Base-by-base conservation (phyloP, 805 yeast genomes). In the Cyberlindnera mississippiensis region DNA sequence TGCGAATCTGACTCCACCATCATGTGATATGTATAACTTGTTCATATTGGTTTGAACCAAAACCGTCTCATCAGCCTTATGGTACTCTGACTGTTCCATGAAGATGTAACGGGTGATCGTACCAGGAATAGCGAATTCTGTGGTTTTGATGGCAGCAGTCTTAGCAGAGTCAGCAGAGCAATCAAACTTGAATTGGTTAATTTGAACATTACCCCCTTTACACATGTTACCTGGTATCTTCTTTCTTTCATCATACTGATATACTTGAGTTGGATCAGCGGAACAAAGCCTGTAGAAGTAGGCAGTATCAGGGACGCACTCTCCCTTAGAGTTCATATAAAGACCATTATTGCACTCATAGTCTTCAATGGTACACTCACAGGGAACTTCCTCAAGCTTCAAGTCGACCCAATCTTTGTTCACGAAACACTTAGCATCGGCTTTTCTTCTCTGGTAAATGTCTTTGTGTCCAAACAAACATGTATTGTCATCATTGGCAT, bases 381-480 rank as follows among this genome's bases (percentile, higher is more conserved):
- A 88, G 10, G 76, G 65, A 36, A 72, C 79, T 44, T 76, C 80
- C 18, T 61, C 59, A n/a, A 67, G 56, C 33, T 59, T 49, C 32
- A 69, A 55, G 40, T 73, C 74, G 19, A 64, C 64, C 37, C 60
- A 68, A 3, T 60, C 43, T 26, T 62, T 59, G n/a, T 66, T 66
- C 16, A 64, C 56, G 12, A 71, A 67, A 68, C 96, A 88, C 41
- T 78, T 55, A 1, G 91, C 75, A 40, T 72, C 76, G 28, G 70
- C 70, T 54, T 84, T 86, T 64, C 95, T 77, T 59, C 96, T 72
- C 35, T 54, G 60, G 55, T 78, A 82, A 41, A 68, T 71, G 49
- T 82, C 86, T 46, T 67, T 73, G 41, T 78, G 84, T 3, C 96
- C 96, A 65, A 73, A 72, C 22, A 84, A 66, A 64, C 96, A 88